Base-by-base conservation (phyloP, 2,329 filamentous ascomycete genomes). In the Aspergillus cejpii region DNA sequence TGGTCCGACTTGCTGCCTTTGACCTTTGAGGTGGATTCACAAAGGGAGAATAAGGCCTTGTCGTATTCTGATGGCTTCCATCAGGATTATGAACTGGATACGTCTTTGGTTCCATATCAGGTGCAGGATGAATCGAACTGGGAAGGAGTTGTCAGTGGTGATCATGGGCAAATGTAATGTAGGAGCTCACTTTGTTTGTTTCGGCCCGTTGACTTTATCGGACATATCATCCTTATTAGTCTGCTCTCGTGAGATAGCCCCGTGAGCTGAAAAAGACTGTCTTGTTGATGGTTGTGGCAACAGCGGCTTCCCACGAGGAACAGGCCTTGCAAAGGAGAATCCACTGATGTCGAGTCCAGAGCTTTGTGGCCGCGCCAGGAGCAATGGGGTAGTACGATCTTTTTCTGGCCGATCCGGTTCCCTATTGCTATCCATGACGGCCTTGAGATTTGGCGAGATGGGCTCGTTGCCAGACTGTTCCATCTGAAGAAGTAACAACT, bases 281-380 rank as follows among this genome's bases (percentile, higher is more conserved):
- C 47, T 58, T 19, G 41, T n/a, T 5, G 50, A 21, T 6, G 43
- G 34, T 33, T 52, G 52, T 11, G 61, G 49, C 1, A 57, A 56
- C 28, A 62, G 62, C 1, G 40, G 43, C 24, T 53, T 60, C 17
- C 44, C 52, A 33, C 54, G 49, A 23, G 50, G 53, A 15, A 43
- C 51, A 19, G 63, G 66, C 40, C 59, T 66, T 12, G 59, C 50
- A 45, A 68, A 69, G 5, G 57, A 61, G 44, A 69, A 67, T 1
- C 50, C 51, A 6, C 53, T 28, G 14, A 52, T 37, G 34, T 67
- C 59, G 19, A 63, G 46, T 1, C 53, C 57, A 5, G 60, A 60
- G 33, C 54, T 65, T 15, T 52, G 42, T 10, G 64, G 65, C 1
- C 64, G 61, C 31, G 62, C 53, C 46, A 67, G 58, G 26, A 66